Conservation (phyloP, 306 rosid genomes). For the Prunus fruticosa region DNA sequence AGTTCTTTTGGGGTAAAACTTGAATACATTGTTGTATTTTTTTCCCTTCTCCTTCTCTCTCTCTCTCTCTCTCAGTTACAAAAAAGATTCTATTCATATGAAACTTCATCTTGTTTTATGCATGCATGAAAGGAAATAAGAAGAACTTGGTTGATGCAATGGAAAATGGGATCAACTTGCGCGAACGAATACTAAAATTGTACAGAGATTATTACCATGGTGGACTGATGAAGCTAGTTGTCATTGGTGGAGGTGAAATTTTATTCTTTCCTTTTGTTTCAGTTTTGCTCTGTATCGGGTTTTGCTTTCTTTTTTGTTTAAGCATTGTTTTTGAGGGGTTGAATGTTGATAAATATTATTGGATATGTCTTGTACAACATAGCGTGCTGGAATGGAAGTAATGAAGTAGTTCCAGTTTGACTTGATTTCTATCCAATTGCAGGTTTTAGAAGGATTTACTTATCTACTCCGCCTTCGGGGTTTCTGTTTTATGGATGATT, state of each 20-base stretch:
- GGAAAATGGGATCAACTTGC: conserved; percentile 82
- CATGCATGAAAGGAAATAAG: conserved; percentile 70
- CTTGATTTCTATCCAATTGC: background rate
- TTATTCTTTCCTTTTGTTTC: conserved; percentile 13
- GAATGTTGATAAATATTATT: background rate
- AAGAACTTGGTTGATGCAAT: conserved; percentile 91
- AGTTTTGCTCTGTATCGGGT: background rate
- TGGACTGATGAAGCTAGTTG: conserved; percentile 93
- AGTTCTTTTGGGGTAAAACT: conserved; percentile 77
- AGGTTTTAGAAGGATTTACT: background rate
- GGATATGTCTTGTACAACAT: background rate
- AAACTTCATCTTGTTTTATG: conserved; percentile 7
- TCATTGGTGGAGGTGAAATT: conserved; percentile 94
- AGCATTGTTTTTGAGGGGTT: conserved; percentile 1
- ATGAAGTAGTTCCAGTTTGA: background rate
- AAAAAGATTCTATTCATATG: conserved; percentile 8
- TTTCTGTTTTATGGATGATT: conserved; percentile 1
- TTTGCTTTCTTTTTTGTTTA: background rate
- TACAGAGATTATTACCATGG: conserved; percentile 81
- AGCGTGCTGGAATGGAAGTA: background rate
- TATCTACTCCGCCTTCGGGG: background rate
- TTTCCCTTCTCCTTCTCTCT: too few relatives aligned
- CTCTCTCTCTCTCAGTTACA: too few relatives aligned
- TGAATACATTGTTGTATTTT: background rate
- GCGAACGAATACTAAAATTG: conserved; percentile 67